These are phyloP conservation scores for Cercospora sojina DNA, from an alignment of 2,329 filamentous ascomycete genomes.

Conservation along the genomic window DNA sequence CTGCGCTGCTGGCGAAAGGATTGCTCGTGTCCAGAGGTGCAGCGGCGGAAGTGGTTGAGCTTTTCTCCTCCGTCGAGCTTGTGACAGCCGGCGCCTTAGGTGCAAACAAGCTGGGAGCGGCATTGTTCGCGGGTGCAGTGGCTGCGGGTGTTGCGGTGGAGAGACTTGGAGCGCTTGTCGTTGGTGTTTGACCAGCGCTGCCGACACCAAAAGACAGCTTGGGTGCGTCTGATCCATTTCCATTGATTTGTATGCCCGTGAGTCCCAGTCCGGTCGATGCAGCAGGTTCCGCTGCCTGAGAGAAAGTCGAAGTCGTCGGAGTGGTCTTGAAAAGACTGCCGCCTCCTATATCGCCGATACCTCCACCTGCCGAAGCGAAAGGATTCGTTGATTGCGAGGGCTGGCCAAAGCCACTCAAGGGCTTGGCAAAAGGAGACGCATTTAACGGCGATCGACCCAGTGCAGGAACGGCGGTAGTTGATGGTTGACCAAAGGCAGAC, in stretches of 20 bases:
- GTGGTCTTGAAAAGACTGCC: neutral
- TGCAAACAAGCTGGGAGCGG: constrained; percentile 12
- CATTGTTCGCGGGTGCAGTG: neutral
- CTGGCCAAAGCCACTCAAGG: constrained; percentile 20
- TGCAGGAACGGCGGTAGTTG: neutral
- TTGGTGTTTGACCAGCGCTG: constrained; percentile 1
- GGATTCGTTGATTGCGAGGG: constrained; percentile 13
- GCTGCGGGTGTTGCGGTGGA: constrained; percentile 12
- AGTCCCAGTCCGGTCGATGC: neutral
- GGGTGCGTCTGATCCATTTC: neutral
- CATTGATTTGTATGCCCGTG: neutral
- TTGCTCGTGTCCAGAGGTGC: neutral
- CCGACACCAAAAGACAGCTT: constrained; percentile 1
- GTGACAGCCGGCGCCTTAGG: neutral
- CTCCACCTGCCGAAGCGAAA: constrained; percentile 11
- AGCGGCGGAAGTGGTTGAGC: neutral
- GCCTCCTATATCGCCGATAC: neutral
- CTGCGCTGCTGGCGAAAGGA: constrained; percentile 6
- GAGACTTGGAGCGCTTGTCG: constrained; percentile 4
- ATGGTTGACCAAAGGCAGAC: constrained; percentile 22
- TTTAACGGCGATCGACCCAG: constrained; percentile 10
- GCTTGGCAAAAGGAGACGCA: constrained; percentile 23
- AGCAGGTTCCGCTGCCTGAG: neutral
- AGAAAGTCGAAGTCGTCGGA: neutral
- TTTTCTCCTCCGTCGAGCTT: neutral